phyloP scores from a whole-genome alignment of 768 basidiomycete genomes.

The Sarcodon aspratus region DNA sequence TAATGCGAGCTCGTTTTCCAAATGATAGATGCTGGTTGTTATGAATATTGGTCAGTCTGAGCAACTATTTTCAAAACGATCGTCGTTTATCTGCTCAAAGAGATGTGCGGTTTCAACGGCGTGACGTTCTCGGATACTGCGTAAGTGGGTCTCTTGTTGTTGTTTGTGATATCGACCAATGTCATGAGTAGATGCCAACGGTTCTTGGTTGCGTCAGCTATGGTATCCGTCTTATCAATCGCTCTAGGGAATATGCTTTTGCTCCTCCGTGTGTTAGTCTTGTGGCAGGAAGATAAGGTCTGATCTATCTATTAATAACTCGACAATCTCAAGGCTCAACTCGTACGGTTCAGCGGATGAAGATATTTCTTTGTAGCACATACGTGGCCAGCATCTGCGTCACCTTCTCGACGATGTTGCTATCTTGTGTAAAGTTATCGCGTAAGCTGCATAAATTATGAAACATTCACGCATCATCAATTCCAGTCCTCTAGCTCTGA shows the following conservation, averaged over 20 bases:
- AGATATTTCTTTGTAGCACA: not conserved
- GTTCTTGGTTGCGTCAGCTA: constrained; percentile 13
- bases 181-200: constrained; percentile 16
- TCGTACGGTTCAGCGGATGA: not conserved
- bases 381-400: constrained; percentile 9
- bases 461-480: not conserved
- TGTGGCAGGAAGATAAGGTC: constrained; percentile 24
- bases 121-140: no score
- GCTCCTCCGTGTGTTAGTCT: constrained; percentile 20
- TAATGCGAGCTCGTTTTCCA: no score
- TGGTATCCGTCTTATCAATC: constrained; percentile 17
- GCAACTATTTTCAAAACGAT: no score
- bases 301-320: not conserved
- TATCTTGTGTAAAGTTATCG: constrained; percentile 11
- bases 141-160: no score
- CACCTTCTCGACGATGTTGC: constrained; percentile 13
- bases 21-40: no score
- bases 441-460: constrained; percentile 11
- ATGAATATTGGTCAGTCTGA: no score
- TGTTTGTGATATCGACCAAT: not conserved
- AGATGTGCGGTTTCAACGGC: not conserved
- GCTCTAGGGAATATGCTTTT: constrained; percentile 20
- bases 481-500: constrained; percentile 9
- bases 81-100: no score
- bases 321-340: not conserved